Base-by-base conservation (phyloP, 305 asterid species). In the Plantago coronopus region DNA sequence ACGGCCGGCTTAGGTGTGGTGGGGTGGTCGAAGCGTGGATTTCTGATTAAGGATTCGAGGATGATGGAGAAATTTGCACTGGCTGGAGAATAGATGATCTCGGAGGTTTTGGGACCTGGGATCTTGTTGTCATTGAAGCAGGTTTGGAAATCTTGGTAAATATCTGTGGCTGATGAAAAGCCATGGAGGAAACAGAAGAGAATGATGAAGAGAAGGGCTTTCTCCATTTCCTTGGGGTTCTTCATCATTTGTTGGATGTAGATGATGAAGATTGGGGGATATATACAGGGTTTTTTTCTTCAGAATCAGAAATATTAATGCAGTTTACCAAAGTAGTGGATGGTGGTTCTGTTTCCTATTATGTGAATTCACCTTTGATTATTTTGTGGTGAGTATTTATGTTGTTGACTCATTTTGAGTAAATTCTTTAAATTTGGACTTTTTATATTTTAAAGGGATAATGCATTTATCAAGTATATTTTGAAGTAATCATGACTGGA, bases 1-100 rank as follows among this genome's bases (percentile, higher is more conserved):
- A 54, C 16, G 67, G 20, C 55, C 21, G 91, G 91, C 51, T 77
- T 74, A 0, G 75, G 85, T 34, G 91, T 83, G 57, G 77, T 64
- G 43, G 88, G 65, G 62, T 51, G 37, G 68, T 79, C 78, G 69
- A 79, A 83, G 13, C 88, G 83, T 61, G 76, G 85, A 78, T 83
- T 83, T 17, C 88, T 37, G 68, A 83, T 49, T 64, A 64, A 56
- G 53, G 85, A 71, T 22, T 74, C 61, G 2, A 83, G 76, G 20
- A 83, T 65, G 4, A 23, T 50, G 0, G 78, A 4, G 78, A 71
- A 83, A 5, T 70, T 63, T 19, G 91, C 66, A 38, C 20, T 74
- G 37, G 51, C 45, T 47, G 79, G 80, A 70, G 27, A 31, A 68
- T 69, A 78, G 0, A 83, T 12, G 2, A 81, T 79, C 0, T 5